Base-by-base conservation (phyloP, 148 eudicot species). In the Diospyros lotus region DNA sequence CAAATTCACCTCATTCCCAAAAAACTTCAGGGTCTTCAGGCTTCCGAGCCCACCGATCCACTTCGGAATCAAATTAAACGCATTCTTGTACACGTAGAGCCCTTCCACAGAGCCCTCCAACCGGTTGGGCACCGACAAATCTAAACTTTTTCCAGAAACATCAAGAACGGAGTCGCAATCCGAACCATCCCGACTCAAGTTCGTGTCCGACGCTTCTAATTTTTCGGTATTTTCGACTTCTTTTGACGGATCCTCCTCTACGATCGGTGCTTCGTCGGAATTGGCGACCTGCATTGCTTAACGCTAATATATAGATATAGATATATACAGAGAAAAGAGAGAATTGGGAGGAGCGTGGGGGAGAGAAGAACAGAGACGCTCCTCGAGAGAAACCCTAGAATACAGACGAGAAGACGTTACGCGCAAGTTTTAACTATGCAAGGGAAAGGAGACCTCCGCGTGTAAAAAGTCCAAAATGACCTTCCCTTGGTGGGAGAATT, bases 1-100 rank as follows among this genome's bases (percentile, higher is more conserved):
- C 84, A 94, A 81, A 82, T 94, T 89, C 54, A 94, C 71, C 68
- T 92, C 96, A 54, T 94, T 94, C 0, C 89, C 90, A 40, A 92
- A 94, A 53, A 87, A 91, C 60, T 94, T 94, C 66, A 94, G 66
- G 9, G 88, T 92, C 74, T 89, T 94, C 76, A 94, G 58, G 66
- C 76, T 75, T 43, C 86, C 81, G 4, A 87, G 64, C 51, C 74
- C 73, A 15, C 91, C 97, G 61, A 89, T 44, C 60, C 87, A 86
- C 60, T 82, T 80, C 1, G 98, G 97, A 3, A 94, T 82, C 82
- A 94, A 80, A 84, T 90, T 90, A 66, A 88, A 89, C 50, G 76
- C 88, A 76, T 94, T 94, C 72, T 82, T 87, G 64, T 92, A 94
- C 71, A 92, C 74, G 54, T 85, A 92, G 18, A 91, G 52, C 39